Conservation (phyloP, 2,329 filamentous ascomycete genomes). For the Sclerotinia spermophila region DNA sequence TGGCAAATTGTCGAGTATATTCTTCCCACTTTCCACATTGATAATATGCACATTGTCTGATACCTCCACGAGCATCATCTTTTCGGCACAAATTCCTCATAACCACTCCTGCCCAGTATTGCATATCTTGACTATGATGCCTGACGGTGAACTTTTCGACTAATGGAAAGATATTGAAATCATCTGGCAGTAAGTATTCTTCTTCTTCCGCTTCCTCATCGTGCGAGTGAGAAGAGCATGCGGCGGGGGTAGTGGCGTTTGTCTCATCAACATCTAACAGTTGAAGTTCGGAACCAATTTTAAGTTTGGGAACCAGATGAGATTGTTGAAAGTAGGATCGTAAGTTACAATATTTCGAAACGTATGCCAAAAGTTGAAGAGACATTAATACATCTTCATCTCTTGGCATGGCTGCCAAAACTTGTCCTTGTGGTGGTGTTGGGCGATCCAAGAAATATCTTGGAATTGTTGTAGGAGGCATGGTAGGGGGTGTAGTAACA, state of each 20-base stretch:
- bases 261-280: constrained; percentile 69
- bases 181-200: constrained; percentile 84
- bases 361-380: constrained; percentile 90
- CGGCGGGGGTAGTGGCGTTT: constrained; percentile 39
- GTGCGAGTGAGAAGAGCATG: constrained; percentile 41
- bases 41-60: constrained; percentile 96
- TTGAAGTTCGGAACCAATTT: constrained; percentile 81
- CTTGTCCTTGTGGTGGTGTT: constrained; percentile 62
- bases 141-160: constrained; percentile 98
- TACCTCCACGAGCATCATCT: constrained; percentile 89
- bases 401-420: constrained; percentile 86
- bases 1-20: constrained; percentile 93
- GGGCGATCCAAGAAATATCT: constrained; percentile 74
- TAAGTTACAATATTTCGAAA: constrained; percentile 97
- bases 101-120: constrained; percentile 98
- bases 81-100: constrained; percentile 99
- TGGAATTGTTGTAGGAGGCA: constrained; percentile 68
- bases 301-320: constrained; percentile 86
- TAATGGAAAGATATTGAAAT: constrained; percentile 97
- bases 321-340: constrained; percentile 93
- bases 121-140: constrained; percentile 95
- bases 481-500: constrained; percentile 70
- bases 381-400: constrained; percentile 99
- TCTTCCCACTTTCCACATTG: constrained; percentile 99
- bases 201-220: constrained; percentile 69